Percentiles rank a stretch among this genome's conserved stretches.
phyloP scores from a whole-genome alignment of 2,329 filamentous ascomycete genomes.

The Phaeomoniella chlamydospora region DNA sequence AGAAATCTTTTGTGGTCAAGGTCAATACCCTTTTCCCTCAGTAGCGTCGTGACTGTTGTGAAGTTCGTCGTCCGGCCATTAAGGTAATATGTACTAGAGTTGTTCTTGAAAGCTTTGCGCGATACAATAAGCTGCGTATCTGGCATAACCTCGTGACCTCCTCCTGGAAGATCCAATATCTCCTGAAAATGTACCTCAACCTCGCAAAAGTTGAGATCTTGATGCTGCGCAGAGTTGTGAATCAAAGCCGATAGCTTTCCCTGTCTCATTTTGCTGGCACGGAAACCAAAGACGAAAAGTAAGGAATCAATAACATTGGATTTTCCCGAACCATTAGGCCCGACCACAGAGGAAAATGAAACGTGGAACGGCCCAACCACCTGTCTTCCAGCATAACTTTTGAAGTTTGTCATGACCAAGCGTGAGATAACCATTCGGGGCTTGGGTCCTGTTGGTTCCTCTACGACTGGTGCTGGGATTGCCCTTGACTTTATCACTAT shows the following conservation, averaged over 20 bases:
- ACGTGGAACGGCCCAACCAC: conserved; percentile 93
- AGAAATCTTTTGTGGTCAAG: conserved; percentile 96
- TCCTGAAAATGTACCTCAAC: conserved; percentile 95
- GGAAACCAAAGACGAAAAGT: conserved; percentile 97
- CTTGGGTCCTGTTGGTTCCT: conserved; percentile 65
- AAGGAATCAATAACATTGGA: conserved; percentile 98
- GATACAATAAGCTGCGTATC: conserved; percentile 79
- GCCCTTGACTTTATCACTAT: conserved; percentile 80
- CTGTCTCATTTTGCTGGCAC: conserved; percentile 97
- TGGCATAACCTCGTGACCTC: conserved; percentile 62
- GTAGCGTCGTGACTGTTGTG: conserved; percentile 73
- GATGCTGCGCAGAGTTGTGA: conserved; percentile 83
- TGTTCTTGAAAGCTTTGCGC: conserved; percentile 90
- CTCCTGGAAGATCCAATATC: conserved; percentile 73
- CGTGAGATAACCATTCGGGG: conserved; percentile 85
- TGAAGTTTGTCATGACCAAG: conserved; percentile 89
- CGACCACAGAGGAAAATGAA: conserved; percentile 95
- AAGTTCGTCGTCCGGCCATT: conserved; percentile 82
- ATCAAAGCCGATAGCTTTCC: conserved; percentile 96
- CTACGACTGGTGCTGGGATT: conserved; percentile 45
- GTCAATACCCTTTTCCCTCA: conserved; percentile 81
- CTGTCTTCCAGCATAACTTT: conserved; percentile 92
- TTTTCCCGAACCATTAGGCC: conserved; percentile 94
- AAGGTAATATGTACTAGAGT: conserved; percentile 96
- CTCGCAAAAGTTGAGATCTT: conserved; percentile 79